phyloP scores from a whole-genome alignment of 345 rosid genomes.

The Iberis pinnata region DNA sequence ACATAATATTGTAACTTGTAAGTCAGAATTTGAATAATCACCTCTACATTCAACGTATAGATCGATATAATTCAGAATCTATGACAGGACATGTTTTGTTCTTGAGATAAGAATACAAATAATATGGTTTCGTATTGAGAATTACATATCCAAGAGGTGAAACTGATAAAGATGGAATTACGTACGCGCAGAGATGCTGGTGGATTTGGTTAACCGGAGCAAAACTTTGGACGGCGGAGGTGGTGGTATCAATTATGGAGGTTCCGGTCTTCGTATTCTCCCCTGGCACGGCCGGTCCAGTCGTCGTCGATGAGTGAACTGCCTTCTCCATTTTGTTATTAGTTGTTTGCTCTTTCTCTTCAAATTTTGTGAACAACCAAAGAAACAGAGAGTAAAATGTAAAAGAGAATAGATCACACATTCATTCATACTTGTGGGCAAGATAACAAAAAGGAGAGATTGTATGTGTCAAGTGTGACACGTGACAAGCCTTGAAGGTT shows the following conservation, averaged over 20 bases:
- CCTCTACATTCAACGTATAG: background rate
- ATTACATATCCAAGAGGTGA: background rate
- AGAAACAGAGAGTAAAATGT: conserved; percentile 3
- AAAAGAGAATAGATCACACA: conserved; percentile 3
- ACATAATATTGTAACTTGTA: background rate
- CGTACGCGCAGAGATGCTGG: conserved; percentile 84
- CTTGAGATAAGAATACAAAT: background rate
- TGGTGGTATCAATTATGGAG: conserved; percentile 46
- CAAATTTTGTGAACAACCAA: background rate
- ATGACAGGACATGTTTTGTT: background rate
- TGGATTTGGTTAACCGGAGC: conserved; percentile 59
- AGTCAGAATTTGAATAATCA: no score
- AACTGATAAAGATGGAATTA: background rate
- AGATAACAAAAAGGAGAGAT: background rate
- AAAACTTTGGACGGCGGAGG: conserved; percentile 54
- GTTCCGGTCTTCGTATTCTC: conserved; percentile 41
- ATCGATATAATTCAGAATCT: background rate
- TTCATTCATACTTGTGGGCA: conserved; percentile 3
- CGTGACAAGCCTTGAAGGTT: background rate
- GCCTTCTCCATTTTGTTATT: conserved; percentile 20
- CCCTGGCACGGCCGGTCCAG: conserved; percentile 49
- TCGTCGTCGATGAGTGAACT: conserved; percentile 25
- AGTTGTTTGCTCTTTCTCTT: background rate
- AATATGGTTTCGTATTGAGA: background rate
- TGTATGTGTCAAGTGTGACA: conserved; percentile 12